Base-by-base conservation (phyloP, 2,329 filamentous ascomycete genomes). In the Beauveria medogensis region DNA sequence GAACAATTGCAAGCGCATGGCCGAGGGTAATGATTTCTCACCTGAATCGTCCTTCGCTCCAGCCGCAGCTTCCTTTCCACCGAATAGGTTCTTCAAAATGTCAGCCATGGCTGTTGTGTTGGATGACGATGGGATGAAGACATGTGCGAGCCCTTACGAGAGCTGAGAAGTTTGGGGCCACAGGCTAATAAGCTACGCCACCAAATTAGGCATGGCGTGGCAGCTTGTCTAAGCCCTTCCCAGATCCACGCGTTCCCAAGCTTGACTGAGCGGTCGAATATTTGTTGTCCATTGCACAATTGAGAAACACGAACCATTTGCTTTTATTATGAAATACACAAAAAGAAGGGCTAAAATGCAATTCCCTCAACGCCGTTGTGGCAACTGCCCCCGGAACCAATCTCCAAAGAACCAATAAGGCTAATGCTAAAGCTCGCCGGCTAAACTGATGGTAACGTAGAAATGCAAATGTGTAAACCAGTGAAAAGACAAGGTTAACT, bases 81-180 rank as follows among this genome's bases (percentile, higher is more conserved):
- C 87, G 68, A 92, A 83, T 69, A 91, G 74, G 71, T 83, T 84
- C 75, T 89, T 89, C 67, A 90, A 71, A 66, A 88, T 74, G 68
- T 81, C 78, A 67, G 81, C 81, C 82, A 84, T 84, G 71, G 63
- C 72, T 68, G 66, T 69, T 67, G 66, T 62, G 62, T 67, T 65
- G 64, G 64, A 58, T 63, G 63, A 61, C 44, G 64, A 62, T 44
- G 58, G 48, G 60, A 55, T 41, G 53, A 46, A 59, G 54, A 53
- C 51, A 52, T 60, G 59, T 26, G 63, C 60, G 64, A 65, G 66
- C 26, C 46, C 26, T 30, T 50, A 14, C 40, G 14, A 47, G 57
- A 54, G 51, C 41, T 54, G 43, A 54, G 43, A 54, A 60, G 50
- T 37, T 60, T 54, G 50, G 50, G 43, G 58, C 40, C 18, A 34